phyloP scores from a whole-genome alignment of 1,139 yeast species.

The Diutina mesorugosa region DNA sequence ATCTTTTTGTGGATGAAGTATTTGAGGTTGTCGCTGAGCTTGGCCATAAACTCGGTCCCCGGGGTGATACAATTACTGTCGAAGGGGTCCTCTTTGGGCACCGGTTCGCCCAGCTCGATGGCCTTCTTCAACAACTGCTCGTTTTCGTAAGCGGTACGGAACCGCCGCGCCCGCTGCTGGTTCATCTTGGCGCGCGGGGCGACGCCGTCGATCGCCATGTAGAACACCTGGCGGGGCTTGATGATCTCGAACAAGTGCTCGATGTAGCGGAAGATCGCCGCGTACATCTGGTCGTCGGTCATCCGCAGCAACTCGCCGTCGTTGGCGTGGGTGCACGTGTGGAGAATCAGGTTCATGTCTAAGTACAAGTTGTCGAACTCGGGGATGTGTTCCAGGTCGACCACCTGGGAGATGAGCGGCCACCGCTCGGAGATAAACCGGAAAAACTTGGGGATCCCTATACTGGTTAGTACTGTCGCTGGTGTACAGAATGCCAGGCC shows the following conservation, averaged over 20 bases:
- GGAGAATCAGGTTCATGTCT: slow-evolving; percentile 97
- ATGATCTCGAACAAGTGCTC: slow-evolving; percentile 88
- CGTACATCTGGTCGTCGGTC: slow-evolving; percentile 89
- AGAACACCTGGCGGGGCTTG: slow-evolving; percentile 79
- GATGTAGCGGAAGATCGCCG: slow-evolving; percentile 81
- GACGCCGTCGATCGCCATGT: slow-evolving; percentile 97
- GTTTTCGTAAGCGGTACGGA: slow-evolving; percentile 77
- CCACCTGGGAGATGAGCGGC: slow-evolving; percentile 57
- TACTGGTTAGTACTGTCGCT: background rate
- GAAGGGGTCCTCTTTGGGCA: background rate
- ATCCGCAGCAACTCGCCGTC: slow-evolving; percentile 90
- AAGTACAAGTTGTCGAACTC: slow-evolving; percentile 83
- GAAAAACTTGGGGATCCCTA: slow-evolving; percentile 93
- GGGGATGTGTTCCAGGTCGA: slow-evolving; percentile 85
- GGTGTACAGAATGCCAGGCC: too few species aligned
- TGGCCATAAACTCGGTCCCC: slow-evolving; percentile 96
- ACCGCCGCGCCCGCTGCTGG: slow-evolving; percentile 92
- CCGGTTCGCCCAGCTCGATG: background rate
- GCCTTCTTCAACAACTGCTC: slow-evolving; percentile 1
- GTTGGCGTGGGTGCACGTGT: slow-evolving; percentile 87
- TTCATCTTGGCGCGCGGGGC: slow-evolving; percentile 99
- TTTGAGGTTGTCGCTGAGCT: slow-evolving; percentile 66
- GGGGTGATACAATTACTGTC: slow-evolving; percentile 98
- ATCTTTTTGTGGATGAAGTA: slow-evolving; percentile 88
- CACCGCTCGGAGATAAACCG: slow-evolving; percentile 97